Evolutionary conservation across 192 early-diverging fungal genomes (phyloP).

Genomic region (Linnemannia elongata): DNA sequence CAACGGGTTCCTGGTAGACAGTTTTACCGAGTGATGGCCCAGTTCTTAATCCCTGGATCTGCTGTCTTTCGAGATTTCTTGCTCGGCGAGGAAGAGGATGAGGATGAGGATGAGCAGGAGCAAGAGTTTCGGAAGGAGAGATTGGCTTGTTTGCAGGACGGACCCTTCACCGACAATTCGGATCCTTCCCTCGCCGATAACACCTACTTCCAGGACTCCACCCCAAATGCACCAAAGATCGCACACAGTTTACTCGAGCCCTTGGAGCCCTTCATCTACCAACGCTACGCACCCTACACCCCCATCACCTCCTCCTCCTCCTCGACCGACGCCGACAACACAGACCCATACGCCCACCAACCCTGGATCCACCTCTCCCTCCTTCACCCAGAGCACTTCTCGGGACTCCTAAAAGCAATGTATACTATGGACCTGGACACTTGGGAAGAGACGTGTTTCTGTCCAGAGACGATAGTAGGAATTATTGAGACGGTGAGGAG

Average conservation of each 20-base stretch:
- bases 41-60: conserved; percentile 32
- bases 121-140: not conserved
- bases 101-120: not conserved
- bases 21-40: conserved; percentile 9
- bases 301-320: not conserved
- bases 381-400: conserved; percentile 21
- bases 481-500: conserved; percentile 17
- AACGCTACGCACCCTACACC: not conserved
- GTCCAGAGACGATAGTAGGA: conserved; percentile 2
- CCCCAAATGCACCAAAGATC: not conserved
- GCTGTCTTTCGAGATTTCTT: conserved; percentile 32
- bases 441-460: conserved; percentile 16
- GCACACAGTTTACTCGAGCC: not conserved
- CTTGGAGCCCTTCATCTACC: not conserved
- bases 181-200: not conserved
- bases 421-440: conserved; percentile 14
- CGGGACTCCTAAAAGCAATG: conserved; percentile 14
- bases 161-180: not conserved
- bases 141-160: not conserved
- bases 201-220: not conserved
- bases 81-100: not conserved
- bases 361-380: conserved; percentile 23
- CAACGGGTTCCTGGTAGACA: not conserved
- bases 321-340: not conserved
- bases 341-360: not conserved